Evolutionary conservation across 768 basidiomycete species (phyloP).

Genomic region (Suillus alpinus): DNA sequence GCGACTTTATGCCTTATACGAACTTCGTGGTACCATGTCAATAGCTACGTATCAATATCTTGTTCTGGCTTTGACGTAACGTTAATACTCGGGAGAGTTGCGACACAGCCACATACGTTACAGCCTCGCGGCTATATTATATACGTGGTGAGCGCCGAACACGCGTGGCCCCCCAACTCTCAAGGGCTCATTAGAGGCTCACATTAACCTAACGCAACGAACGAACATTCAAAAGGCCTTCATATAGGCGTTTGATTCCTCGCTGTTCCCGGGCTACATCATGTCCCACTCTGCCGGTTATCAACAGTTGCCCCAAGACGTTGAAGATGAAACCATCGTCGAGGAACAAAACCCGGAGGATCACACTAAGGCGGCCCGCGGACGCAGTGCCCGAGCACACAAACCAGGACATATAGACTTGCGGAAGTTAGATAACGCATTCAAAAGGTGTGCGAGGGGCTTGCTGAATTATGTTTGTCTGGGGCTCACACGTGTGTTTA

Average conservation of each 20-base stretch:
- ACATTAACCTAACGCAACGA: not conserved
- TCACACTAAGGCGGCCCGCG: constrained; percentile 23
- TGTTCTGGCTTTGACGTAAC: not conserved
- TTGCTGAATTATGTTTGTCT: not conserved
- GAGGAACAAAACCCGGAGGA: constrained; percentile 17
- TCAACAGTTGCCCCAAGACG: constrained; percentile 42
- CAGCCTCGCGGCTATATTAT: not conserved
- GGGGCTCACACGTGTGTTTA: constrained; percentile 22
- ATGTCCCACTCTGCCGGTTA: constrained; percentile 49
- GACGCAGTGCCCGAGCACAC: constrained; percentile 27
- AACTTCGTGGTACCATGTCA: not conserved
- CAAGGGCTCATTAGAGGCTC: not conserved
- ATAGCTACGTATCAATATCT: too few relatives aligned
- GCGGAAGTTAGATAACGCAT: constrained; percentile 75
- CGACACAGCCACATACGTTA: not conserved
- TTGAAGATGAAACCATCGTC: constrained; percentile 37
- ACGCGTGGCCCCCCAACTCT: not conserved
- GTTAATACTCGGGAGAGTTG: not conserved
- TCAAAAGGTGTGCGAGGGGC: constrained; percentile 57
- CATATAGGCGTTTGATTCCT: not conserved
- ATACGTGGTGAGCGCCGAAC: not conserved
- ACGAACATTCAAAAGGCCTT: not conserved
- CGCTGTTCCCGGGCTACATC: not conserved
- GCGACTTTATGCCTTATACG: not conserved
- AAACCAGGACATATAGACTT: constrained; percentile 73